These are phyloP conservation scores for Cerioporus squamosus DNA, from an alignment of 1,284 basidiomycete genomes.

Conservation along the genomic window DNA sequence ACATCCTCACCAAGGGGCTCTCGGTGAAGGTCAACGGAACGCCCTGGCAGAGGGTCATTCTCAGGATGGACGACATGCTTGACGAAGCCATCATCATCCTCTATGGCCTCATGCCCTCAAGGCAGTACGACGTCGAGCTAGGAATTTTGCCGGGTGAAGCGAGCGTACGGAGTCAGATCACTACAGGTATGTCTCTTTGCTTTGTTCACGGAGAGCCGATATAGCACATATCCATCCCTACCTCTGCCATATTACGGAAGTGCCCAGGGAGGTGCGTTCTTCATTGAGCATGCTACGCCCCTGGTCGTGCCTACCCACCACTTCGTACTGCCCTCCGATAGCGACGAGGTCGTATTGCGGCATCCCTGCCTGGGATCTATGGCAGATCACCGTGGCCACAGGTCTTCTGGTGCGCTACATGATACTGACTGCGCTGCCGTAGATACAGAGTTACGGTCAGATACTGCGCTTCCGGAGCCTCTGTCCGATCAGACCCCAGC, in stretches of 20 bases:
- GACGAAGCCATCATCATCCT: slow-evolving; percentile 84
- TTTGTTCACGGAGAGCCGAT: not conserved
- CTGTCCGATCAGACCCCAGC: slow-evolving; percentile 14
- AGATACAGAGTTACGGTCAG: slow-evolving; percentile 25
- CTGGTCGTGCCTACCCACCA: no score
- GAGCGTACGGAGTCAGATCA: slow-evolving; percentile 58
- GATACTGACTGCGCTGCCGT: not conserved
- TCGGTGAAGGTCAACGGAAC: slow-evolving; percentile 78
- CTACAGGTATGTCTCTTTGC: slow-evolving; percentile 51
- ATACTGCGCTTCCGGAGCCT: slow-evolving; percentile 13
- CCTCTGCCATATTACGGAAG: no score
- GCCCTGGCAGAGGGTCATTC: slow-evolving; percentile 75
- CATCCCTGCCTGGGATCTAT: no score
- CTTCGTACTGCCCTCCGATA: no score
- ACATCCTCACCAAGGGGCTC: slow-evolving; percentile 71
- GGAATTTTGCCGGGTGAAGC: slow-evolving; percentile 67
- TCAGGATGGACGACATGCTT: slow-evolving; percentile 73
- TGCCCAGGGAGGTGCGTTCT: no score
- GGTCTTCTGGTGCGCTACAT: no score
- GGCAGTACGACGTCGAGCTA: slow-evolving; percentile 81
- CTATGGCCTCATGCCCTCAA: slow-evolving; percentile 78
- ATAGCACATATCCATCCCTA: not conserved
- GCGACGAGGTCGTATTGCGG: no score
- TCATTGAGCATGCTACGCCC: no score
- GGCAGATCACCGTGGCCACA: no score